These are phyloP conservation scores for Mycena metata DNA, from an alignment of 768 basidiomycete species.

Conservation along the genomic window DNA sequence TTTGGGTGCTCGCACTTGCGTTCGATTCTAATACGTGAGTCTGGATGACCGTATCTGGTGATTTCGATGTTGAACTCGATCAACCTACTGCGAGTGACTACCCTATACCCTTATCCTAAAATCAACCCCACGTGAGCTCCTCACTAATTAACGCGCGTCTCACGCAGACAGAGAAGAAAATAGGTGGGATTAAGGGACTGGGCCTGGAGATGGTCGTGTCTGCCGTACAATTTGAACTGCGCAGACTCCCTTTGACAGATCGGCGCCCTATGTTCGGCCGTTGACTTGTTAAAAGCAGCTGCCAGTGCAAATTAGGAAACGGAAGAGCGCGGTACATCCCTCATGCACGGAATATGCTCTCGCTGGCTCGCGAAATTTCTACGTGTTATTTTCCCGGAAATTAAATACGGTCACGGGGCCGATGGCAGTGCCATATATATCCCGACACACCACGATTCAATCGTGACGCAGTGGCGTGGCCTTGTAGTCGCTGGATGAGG, in stretches of 20 bases:
- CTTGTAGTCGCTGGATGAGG: background rate
- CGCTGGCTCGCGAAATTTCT: no score
- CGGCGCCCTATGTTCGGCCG: no score
- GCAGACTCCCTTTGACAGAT: no score
- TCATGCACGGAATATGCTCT: no score
- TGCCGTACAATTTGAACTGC: background rate
- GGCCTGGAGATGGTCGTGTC: background rate
- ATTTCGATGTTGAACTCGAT: background rate
- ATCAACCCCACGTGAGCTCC: background rate
- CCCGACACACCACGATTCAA: background rate
- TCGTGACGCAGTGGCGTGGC: slow-evolving; percentile 4
- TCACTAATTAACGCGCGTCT: background rate
- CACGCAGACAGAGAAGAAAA: background rate
- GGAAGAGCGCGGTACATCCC: no score
- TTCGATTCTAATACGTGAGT: background rate
- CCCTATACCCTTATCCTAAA: background rate
- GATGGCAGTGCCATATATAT: background rate
- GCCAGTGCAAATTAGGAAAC: no score
- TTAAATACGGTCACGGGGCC: no score
- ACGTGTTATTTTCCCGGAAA: no score
- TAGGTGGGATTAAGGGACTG: background rate
- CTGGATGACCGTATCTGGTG: background rate
- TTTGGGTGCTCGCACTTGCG: background rate
- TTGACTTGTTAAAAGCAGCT: no score
- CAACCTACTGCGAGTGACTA: background rate